Percentiles rank a stretch among this genome's conserved stretches.
These are phyloP conservation scores for Thelonectria olida DNA, from an alignment of 2,329 filamentous ascomycete genomes.

Conservation along the genomic window DNA sequence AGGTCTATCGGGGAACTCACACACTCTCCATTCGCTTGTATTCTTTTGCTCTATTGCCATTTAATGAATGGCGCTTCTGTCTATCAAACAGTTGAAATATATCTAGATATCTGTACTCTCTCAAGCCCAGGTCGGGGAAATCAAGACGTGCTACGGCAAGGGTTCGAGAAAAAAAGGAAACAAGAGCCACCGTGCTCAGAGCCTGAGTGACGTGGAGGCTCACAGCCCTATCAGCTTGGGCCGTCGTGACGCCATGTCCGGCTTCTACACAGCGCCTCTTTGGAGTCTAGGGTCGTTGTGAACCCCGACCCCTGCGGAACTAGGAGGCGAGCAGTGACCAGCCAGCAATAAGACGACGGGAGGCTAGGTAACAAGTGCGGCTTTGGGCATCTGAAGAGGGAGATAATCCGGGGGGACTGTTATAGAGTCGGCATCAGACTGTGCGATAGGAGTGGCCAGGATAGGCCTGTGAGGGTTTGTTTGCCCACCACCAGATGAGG, in stretches of 20 bases:
- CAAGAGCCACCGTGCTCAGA: constrained; percentile 22
- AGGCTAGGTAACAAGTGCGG: too few relatives aligned
- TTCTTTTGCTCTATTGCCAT: too few relatives aligned
- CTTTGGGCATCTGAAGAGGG: neutral
- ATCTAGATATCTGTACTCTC: too few relatives aligned
- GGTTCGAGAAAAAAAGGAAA: neutral
- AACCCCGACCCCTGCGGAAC: neutral
- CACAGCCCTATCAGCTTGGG: constrained; percentile 26
- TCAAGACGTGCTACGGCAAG: neutral
- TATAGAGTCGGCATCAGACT: neutral
- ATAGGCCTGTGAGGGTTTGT: neutral
- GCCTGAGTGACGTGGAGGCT: constrained; percentile 27
- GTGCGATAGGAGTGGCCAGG: neutral
- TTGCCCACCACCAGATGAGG: too few relatives aligned
- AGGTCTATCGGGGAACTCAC: too few relatives aligned
- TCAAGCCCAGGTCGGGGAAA: neutral
- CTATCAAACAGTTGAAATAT: too few relatives aligned
- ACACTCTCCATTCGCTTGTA: too few relatives aligned
- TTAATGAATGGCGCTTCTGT: too few relatives aligned
- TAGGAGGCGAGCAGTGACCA: neutral
- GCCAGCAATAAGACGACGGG: neutral
- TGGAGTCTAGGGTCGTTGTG: constrained; percentile 7
- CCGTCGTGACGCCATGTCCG: constrained; percentile 1
- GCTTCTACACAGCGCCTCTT: constrained; percentile 3
- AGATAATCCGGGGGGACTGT: neutral